Base-by-base conservation (phyloP, 768 basidiomycete genomes). In the Nidularia pulvinata region DNA sequence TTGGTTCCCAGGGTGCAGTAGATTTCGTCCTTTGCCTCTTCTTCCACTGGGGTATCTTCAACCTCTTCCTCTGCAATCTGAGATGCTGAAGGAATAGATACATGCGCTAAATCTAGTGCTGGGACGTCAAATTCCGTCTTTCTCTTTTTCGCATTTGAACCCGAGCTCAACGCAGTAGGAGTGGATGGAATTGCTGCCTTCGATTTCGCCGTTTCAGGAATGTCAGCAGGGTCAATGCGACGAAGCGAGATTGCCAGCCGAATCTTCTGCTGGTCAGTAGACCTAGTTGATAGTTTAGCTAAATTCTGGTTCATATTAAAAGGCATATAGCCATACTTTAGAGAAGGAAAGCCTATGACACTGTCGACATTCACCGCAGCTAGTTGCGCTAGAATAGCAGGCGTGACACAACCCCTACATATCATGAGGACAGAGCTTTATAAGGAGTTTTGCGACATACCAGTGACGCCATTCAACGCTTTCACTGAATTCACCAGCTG, bases 401-500 rank as follows among this genome's bases (percentile, higher is more conserved):
- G 75, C 19, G 85, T 86, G 7, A 89, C 86, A 54, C 89, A 91
- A 55, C 85, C 88, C 89, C 88, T 89, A 57, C 51, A 13, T 10
- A 14, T 7, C 7, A 11, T 50, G 6, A 50, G 36, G n/a, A 37
- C 16, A 42, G 7, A 11, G 49, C 6, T 7, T 16, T 32, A 25
- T 42, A 19, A 42, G 36, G 49, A 37, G 37, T 16, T 9, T 19
- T 36, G 30, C 33, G n/a, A 37, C 74, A 60, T 68, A 89, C 89
- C 90, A 92, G 59, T 92, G 90, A 42, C 82, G 74, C 91, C 91
- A 92, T 61, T 84, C 76, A 3, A 91, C 82, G 0, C 76, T 80
- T 65, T 89, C 86, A 46, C 86, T 83, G 49, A 76, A 82, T 37
- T 76, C 67, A 16, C 65, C 70, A 7, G 62, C 61, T 6, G 65